Conservation (phyloP, 371 early-diverging fungal genomes). For the Mortierella sp. region DNA sequence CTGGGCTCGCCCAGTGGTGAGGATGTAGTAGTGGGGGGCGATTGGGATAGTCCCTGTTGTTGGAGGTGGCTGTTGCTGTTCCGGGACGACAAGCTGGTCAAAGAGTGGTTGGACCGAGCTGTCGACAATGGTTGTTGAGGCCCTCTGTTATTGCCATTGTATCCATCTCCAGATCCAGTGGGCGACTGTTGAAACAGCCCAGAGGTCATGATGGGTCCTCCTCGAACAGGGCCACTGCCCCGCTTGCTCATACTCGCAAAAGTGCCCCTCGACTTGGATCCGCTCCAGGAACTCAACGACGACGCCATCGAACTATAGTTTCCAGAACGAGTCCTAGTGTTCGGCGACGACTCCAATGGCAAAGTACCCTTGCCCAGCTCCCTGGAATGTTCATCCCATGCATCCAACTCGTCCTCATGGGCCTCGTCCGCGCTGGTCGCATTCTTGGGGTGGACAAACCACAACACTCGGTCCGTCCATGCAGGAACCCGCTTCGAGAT, state of each 20-base stretch:
- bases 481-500: conserved; percentile 68
- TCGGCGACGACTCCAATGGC: conserved; percentile 29
- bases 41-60: conserved; percentile 15
- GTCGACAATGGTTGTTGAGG: conserved; percentile 13
- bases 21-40: conserved; percentile 19
- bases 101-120: conserved; percentile 20
- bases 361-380: conserved; percentile 36
- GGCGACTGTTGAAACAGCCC: conserved; percentile 40
- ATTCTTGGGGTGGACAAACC: conserved; percentile 50
- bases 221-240: conserved; percentile 27
- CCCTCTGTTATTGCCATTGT: neutral
- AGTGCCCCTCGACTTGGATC: conserved; percentile 40
- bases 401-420: conserved; percentile 45
- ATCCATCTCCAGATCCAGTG: neutral
- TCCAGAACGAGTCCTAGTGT: neutral
- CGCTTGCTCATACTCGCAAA: conserved; percentile 43
- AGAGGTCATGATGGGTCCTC: conserved; percentile 27
- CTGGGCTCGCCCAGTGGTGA: conserved; percentile 6
- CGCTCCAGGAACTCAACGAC: conserved; percentile 11
- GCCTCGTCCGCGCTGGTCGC: conserved; percentile 25
- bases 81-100: conserved; percentile 31
- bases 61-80: conserved; percentile 17
- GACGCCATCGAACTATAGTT: conserved; percentile 9
- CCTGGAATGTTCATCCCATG: conserved; percentile 47
- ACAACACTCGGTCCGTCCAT: conserved; percentile 82